Conservation (phyloP, 23 red algal genomes). For the Gracilaria gracilis region DNA sequence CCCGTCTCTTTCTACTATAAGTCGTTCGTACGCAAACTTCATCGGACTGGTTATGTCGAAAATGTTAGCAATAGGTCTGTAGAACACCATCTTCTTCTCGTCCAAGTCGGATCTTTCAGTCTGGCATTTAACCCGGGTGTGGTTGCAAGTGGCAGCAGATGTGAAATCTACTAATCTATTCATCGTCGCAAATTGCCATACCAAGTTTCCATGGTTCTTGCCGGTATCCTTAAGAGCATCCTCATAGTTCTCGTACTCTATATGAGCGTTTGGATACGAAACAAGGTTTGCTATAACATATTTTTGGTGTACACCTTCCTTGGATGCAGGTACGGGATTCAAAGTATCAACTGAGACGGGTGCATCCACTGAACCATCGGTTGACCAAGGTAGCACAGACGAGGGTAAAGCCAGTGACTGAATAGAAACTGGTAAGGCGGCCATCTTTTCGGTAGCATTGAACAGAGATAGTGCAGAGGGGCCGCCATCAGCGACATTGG, state of each 20-base stretch:
- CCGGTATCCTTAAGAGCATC: conserved; percentile 10
- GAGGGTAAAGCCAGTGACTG: not conserved
- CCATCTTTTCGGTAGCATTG: not conserved
- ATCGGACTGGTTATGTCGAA: conserved; percentile 8
- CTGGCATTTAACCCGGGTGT: not conserved
- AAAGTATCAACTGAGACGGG: not conserved
- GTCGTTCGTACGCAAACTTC: conserved; percentile 10
- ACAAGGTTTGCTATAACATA: conserved; percentile 4
- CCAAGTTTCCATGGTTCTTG: conserved; percentile 41
- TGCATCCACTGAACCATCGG: not conserved
- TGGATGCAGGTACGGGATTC: not conserved
- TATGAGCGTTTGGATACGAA: not conserved
- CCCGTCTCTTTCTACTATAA: conserved; percentile 29
- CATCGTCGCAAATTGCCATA: conserved; percentile 49
- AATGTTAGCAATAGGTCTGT: conserved; percentile 33
- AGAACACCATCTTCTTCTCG: conserved; percentile 26
- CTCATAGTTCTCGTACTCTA: not conserved
- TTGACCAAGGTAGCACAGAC: not conserved
- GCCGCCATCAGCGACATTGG: not conserved
- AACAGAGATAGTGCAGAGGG: not conserved
- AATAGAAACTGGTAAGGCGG: conserved; percentile 18
- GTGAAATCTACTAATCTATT: conserved; percentile 29
- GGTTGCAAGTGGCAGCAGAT: conserved; percentile 3
- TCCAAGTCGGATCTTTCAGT: not conserved
- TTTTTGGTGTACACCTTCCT: not conserved